Evolutionary conservation across 176 grass and related monocot genomes (phyloP).

Genomic region (Oryza coarctata): DNA sequence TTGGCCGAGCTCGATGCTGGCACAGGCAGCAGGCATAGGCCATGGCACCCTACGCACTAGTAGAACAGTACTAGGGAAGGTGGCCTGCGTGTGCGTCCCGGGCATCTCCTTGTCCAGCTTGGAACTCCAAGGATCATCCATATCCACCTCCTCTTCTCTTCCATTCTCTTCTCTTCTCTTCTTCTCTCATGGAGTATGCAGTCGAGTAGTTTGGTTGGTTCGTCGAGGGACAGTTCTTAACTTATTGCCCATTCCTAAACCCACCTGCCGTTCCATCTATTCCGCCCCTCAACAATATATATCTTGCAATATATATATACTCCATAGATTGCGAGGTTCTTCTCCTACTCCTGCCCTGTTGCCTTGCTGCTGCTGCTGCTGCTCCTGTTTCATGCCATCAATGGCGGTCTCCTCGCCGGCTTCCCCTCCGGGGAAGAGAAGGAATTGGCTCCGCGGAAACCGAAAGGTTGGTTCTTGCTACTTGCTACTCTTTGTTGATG

Average conservation of each 20-base stretch:
- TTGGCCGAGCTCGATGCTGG: not conserved
- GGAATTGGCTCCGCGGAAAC: conserved; percentile 57
- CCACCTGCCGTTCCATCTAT: not conserved
- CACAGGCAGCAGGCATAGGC: too few relatives aligned
- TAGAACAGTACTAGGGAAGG: not conserved
- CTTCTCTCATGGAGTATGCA: too few relatives aligned
- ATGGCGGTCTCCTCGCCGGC: conserved; percentile 58
- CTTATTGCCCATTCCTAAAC: too few relatives aligned
- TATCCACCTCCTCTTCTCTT: not conserved
- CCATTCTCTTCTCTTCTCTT: not conserved
- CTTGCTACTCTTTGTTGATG: not conserved
- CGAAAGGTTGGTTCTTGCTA: conserved; percentile 49
- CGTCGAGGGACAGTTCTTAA: not conserved
- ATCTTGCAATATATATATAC: not conserved
- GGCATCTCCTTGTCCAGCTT: not conserved
- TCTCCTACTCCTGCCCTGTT: not conserved
- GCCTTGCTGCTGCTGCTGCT: not conserved
- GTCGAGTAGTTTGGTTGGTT: not conserved
- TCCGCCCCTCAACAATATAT: too few relatives aligned
- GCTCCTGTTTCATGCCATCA: conserved; percentile 1
- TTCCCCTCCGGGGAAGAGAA: conserved; percentile 58
- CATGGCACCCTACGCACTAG: not conserved
- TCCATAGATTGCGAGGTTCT: not conserved
- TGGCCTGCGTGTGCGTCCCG: too few relatives aligned
- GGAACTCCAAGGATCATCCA: not conserved